Evolutionary conservation across 495 filamentous ascomycete genomes (phyloP).

Genomic region (Daldinia loculata): DNA sequence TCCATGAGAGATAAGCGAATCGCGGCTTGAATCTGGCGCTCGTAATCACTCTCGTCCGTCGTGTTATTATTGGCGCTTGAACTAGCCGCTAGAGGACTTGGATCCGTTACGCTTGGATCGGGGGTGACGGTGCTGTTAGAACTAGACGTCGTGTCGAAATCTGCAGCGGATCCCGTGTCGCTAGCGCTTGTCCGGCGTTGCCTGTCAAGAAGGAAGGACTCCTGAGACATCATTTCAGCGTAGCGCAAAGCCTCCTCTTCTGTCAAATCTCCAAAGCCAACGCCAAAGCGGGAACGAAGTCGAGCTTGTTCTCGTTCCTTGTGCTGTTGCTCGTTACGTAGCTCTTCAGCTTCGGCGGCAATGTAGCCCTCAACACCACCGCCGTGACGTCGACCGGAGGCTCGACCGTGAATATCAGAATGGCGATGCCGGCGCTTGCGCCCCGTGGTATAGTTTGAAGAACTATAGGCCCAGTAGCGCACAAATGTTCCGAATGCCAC

Average conservation of each 20-base stretch:
- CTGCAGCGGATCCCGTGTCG: conserved; percentile 59
- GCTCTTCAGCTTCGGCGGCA: conserved; percentile 79
- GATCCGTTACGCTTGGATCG: conserved; percentile 59
- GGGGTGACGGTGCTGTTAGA: conserved; percentile 61
- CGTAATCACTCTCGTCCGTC: conserved; percentile 66
- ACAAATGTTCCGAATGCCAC: conserved; percentile 87
- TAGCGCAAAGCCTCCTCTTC: conserved; percentile 93
- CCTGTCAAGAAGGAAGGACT: conserved; percentile 71
- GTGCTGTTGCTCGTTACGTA: conserved; percentile 73
- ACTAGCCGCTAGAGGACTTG: conserved; percentile 46
- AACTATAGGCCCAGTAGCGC: conserved; percentile 94
- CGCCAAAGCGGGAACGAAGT: conserved; percentile 80
- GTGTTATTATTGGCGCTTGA: conserved; percentile 56
- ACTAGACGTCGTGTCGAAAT: conserved; percentile 60
- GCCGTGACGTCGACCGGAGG: conserved; percentile 49
- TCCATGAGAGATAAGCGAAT: conserved; percentile 80
- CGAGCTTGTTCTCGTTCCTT: conserved; percentile 67
- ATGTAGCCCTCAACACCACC: conserved; percentile 73
- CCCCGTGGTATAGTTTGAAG: conserved; percentile 55
- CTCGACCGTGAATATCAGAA: conserved; percentile 54
- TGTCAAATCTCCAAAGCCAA: conserved; percentile 78
- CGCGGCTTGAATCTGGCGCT: conserved; percentile 81
- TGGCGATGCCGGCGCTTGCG: conserved; percentile 58
- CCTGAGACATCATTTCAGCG: conserved; percentile 86
- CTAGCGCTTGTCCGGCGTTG: conserved; percentile 61